phyloP scores from a whole-genome alignment of 2,329 filamentous ascomycete genomes.

The Fusarium virguliforme region DNA sequence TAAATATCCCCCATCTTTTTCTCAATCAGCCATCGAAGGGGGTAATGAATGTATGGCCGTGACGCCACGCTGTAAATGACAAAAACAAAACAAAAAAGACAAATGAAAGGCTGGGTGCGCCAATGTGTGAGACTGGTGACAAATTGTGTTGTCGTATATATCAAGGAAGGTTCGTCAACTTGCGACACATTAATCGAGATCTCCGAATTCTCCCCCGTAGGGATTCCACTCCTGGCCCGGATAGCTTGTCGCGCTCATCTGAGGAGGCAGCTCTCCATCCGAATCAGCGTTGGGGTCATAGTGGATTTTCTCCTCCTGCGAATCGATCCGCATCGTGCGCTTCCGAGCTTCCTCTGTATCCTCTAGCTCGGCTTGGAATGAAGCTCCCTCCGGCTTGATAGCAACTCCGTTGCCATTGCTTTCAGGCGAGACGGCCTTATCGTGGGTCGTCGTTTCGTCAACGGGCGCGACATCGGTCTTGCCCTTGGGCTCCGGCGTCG shows the following conservation, averaged over 20 bases:
- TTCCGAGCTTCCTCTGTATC: constrained; percentile 63
- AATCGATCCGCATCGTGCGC: constrained; percentile 61
- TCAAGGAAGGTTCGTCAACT: constrained; percentile 1
- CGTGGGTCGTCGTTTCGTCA: background rate
- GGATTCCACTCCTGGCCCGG: constrained; percentile 81
- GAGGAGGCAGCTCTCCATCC: constrained; percentile 56
- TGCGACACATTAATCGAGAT: constrained; percentile 46
- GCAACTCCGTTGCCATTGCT: constrained; percentile 19
- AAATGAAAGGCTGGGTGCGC: constrained; percentile 8
- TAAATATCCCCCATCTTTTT: constrained; percentile 21
- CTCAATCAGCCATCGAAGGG: constrained; percentile 24
- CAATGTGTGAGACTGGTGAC: constrained; percentile 14
- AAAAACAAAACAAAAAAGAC: constrained; percentile 6
- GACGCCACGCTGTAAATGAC: constrained; percentile 38
- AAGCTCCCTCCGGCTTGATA: constrained; percentile 19
- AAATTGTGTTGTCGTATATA: constrained; percentile 11
- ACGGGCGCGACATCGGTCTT: background rate
- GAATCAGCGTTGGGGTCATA: constrained; percentile 57
- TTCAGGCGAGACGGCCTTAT: constrained; percentile 8
- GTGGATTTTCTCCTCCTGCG: constrained; percentile 71
- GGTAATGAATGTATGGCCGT: constrained; percentile 26
- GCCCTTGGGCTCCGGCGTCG: constrained; percentile 8
- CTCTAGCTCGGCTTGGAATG: constrained; percentile 58
- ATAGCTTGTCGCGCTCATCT: constrained; percentile 79
- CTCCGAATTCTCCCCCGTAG: constrained; percentile 58